Evolutionary conservation across 139 green algal genomes (phyloP).

Genomic region (Monoraphidium neglectum): DNA sequence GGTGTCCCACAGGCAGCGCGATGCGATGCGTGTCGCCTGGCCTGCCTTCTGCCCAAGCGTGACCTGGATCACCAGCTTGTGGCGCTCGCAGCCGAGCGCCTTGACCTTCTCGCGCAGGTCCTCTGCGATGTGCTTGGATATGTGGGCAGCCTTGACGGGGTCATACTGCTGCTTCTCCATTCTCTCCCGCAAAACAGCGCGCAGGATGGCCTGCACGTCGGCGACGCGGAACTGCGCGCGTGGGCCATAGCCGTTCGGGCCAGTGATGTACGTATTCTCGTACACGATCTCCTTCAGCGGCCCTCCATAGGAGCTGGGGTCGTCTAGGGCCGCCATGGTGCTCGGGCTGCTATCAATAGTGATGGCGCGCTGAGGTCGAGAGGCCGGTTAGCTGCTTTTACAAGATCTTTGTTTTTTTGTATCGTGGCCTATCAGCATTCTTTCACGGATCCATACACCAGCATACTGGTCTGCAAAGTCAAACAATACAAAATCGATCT

Average conservation of each 20-base stretch:
- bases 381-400: too few species aligned
- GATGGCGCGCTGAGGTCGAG: too few species aligned
- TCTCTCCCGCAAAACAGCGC: constrained; percentile 64
- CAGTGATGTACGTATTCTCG: constrained; percentile 84
- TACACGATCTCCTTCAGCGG: constrained; percentile 67
- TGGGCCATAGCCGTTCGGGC: constrained; percentile 61
- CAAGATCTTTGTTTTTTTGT: too few species aligned
- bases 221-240: constrained; percentile 51
- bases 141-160: constrained; percentile 77
- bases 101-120: constrained; percentile 76
- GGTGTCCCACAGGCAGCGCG: constrained; percentile 86
- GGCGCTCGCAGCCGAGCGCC: constrained; percentile 78
- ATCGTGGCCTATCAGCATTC: too few species aligned
- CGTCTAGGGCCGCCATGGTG: too few species aligned
- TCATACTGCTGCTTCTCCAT: constrained; percentile 83
- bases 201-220: constrained; percentile 70
- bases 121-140: constrained; percentile 77
- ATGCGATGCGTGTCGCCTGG: constrained; percentile 80
- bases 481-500: too few species aligned
- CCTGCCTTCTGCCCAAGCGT: constrained; percentile 84
- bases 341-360: too few species aligned
- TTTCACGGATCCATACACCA: too few species aligned
- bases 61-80: constrained; percentile 54
- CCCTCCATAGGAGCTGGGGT: not conserved
- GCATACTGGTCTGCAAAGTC: too few species aligned